Evolutionary conservation across 78 protist genomes (phyloP).

Genomic region (Cavenderia fasciculata): DNA sequence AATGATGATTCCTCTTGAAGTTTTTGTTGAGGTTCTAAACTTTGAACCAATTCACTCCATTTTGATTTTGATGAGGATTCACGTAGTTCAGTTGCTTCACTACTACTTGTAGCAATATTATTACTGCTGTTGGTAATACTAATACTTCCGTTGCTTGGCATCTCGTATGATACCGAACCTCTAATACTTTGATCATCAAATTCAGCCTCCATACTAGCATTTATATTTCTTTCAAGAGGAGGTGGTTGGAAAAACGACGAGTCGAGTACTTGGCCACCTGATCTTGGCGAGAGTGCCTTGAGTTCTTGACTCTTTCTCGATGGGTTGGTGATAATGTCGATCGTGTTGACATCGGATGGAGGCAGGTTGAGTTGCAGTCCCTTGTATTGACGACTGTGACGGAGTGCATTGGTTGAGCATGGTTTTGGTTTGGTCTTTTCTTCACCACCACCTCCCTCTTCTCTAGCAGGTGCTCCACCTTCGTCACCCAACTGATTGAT

Average conservation of each 20-base stretch:
- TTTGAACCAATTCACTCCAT: slow-evolving; percentile 3
- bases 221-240: too few species aligned
- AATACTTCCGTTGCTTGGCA: too few species aligned
- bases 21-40: neutral
- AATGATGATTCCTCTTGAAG: neutral
- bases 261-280: neutral
- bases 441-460: neutral
- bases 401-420: slow-evolving; percentile 64
- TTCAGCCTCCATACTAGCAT: too few species aligned
- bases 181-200: too few species aligned
- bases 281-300: neutral
- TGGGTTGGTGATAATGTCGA: too few species aligned
- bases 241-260: slow-evolving; percentile 28
- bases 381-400: slow-evolving; percentile 67
- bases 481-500: neutral
- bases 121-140: neutral
- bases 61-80: neutral
- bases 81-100: neutral
- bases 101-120: neutral
- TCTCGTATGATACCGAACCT: too few species aligned
- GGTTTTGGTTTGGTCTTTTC: slow-evolving; percentile 49
- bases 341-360: too few species aligned
- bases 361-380: slow-evolving; percentile 16
- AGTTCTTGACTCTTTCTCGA: neutral
- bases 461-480: neutral